Base-by-base conservation (phyloP, 108 stramenopile genomes). In the Aurantiochytrium sp. region DNA sequence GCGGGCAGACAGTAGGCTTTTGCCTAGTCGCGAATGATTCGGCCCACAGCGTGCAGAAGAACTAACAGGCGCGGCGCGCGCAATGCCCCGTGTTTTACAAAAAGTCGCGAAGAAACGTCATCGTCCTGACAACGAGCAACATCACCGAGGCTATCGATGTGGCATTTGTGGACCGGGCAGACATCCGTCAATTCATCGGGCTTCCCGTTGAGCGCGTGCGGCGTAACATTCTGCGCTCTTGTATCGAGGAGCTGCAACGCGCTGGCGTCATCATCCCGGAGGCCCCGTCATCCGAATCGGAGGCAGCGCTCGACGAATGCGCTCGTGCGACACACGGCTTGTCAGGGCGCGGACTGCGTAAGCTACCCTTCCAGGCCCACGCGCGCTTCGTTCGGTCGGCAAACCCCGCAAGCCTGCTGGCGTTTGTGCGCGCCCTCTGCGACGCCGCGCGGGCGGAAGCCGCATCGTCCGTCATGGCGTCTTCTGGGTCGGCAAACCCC, bases 121-220 rank as follows among this genome's bases (percentile, higher is more conserved):
- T 97, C 86, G 90, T 97, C 1, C 55, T 97, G 37, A 93, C 95
- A 30, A 97, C 96, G 15, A 93, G 93, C 37, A 97, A 97, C 65
- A 55, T 97, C 50, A 93, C 94, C 0, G 90, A 89, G 27, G 91
- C 91, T 4, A 94, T 96, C 24, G 95, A 96, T 86, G 68, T 90
- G 30, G 96, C 96, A 0, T 97, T 97, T 91, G 90, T 96, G 34
- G 96, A 96, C 88, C 89, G 96, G 31, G 93, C 93, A 6, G 96
- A 97, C 89, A 54, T 95, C 37, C 94, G 94, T 52, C 55, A 92
- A 34, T 91, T 92, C 59, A 89, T 48, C 15, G 88, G 93, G 34
- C 73, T 91, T 2, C 95, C 95, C 10, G 85, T 55, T 12, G 86
- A 86, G 17, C 85, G 92, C 27, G 95, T 95, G 3, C 87, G 95